Evolutionary conservation across 2,329 filamentous ascomycete species (phyloP), one percentile per base, ranked within the genome.

Genomic region (Colletotrichum agaves): DNA sequence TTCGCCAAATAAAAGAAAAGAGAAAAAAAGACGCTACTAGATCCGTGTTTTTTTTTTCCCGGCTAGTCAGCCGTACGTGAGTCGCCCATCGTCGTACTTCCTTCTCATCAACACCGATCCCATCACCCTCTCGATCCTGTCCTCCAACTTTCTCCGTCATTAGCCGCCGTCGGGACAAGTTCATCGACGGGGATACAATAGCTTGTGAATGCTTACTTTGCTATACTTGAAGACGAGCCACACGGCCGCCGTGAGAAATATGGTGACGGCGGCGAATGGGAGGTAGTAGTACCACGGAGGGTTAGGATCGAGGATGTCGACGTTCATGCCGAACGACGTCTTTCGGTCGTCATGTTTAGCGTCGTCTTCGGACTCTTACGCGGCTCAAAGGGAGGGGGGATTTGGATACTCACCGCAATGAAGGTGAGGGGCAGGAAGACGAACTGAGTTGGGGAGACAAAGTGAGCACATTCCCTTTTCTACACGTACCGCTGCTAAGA

Each of bases 1-100:
- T n/a, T n/a, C n/a, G n/a, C n/a, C n/a, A n/a, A n/a, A n/a, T n/a
- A n/a, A n/a, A n/a, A n/a, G n/a, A n/a, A n/a, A n/a, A n/a, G n/a
- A n/a, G n/a, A n/a, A n/a, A n/a, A n/a, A n/a, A n/a, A n/a, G n/a
- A n/a, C n/a, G n/a, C n/a, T n/a, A n/a, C n/a, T n/a, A n/a, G n/a
- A n/a, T n/a, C n/a, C n/a, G n/a, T n/a, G n/a, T n/a, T n/a, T n/a
- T n/a, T n/a, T n/a, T n/a, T n/a, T n/a, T n/a, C n/a, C n/a, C n/a
- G n/a, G n/a, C n/a, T n/a, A n/a, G n/a, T n/a, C n/a, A n/a, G n/a
- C 0, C 2, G 23, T 2, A 50, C 1, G 1, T 13, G 11, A 1
- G n/a, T 10, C 15, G n/a, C 11, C 47, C 27, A 13, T 50, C 47
- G 0, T 5, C n/a, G 1, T 19, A n/a, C 3, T 23, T 31, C 31